Evolutionary conservation across 495 filamentous ascomycete genomes (phyloP).

Genomic region (Niebla homalea): DNA sequence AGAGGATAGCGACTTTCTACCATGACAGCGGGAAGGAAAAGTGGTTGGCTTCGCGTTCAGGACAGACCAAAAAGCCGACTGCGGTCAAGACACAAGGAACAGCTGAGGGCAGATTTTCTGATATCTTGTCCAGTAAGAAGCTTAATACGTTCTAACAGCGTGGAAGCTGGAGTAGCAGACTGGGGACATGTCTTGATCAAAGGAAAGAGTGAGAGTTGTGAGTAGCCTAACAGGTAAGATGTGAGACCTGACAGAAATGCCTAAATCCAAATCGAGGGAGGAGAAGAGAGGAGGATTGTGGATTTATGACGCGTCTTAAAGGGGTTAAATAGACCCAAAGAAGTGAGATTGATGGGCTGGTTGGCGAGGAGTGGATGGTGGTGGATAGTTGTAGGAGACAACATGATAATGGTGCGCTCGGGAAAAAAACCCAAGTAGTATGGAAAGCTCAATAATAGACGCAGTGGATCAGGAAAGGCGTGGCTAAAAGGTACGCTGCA

Average conservation of each 20-base stretch:
- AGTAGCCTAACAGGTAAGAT: neutral
- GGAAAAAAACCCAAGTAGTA: conserved; percentile 4
- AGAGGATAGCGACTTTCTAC: conserved; percentile 1
- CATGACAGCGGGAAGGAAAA: neutral
- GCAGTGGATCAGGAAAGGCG: neutral
- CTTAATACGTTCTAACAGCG: too few species aligned
- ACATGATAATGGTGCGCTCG: conserved; percentile 5
- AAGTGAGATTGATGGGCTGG: conserved; percentile 4
- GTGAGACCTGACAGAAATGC: too few species aligned
- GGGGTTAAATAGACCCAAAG: neutral
- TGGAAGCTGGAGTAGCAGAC: neutral
- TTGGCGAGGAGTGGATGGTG: conserved; percentile 9
- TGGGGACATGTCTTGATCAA: neutral
- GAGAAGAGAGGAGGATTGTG: neutral
- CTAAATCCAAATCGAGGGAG: neutral
- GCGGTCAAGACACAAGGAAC: too few species aligned
- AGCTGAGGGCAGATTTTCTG: too few species aligned
- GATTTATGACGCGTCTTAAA: conserved; percentile 16
- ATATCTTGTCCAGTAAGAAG: too few species aligned
- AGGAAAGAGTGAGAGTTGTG: neutral
- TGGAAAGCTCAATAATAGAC: neutral
- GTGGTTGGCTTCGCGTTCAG: neutral
- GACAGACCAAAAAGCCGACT: too few species aligned
- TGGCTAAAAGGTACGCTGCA: neutral
- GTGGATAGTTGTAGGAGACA: conserved; percentile 8